Evolutionary conservation across 768 basidiomycete genomes (phyloP), one percentile per base, ranked within the genome.

Genomic region (Lactifluus piperatus): DNA sequence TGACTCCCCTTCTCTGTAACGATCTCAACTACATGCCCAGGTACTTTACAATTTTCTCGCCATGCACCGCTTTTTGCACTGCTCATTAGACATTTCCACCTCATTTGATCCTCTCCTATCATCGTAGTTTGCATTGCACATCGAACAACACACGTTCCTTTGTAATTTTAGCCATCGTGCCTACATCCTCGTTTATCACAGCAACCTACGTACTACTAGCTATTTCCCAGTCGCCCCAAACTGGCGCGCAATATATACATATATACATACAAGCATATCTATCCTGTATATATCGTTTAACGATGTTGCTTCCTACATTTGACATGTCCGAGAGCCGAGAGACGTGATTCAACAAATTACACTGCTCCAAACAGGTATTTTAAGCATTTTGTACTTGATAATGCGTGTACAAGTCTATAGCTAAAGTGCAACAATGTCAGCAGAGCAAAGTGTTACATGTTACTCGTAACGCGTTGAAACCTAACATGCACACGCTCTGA

Each of bases 221-320:
- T 24, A 29, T 10, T 45, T 24, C 14, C 26, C 7, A 14, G 20
- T 56, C 30, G 7, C 14, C 18, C 32, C 29, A 37, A 37, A 32
- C 24, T 16, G 5, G 9, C 6, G 3, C 30, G 7, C 30, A 27
- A 26, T 24, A 24, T 36, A 45, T 20, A 34, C n/a, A 56, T 51
- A 20, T 56, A 41, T 60, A 46, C 36, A 49, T 46, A 56, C 54
- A 32, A 43, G 16, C 43, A 46, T 30, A 44, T 22, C 30, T 34
- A 47, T 47, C 54, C n/a, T n/a, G 22, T 52, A 41, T 50, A n/a
- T 56, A 60, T 47, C 53, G 20, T 13, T 30, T 30, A 26, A 56
- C n/a, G 8, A 48, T 26, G 47, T 41, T 16, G 29, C 30, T 8
- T 39, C 30, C 13, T 29, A 6, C 16, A 8, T 10, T 18, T 22